Evolutionary conservation across 2,329 filamentous ascomycete genomes (phyloP).

Genomic region (Coniochaeta pulveracea): DNA sequence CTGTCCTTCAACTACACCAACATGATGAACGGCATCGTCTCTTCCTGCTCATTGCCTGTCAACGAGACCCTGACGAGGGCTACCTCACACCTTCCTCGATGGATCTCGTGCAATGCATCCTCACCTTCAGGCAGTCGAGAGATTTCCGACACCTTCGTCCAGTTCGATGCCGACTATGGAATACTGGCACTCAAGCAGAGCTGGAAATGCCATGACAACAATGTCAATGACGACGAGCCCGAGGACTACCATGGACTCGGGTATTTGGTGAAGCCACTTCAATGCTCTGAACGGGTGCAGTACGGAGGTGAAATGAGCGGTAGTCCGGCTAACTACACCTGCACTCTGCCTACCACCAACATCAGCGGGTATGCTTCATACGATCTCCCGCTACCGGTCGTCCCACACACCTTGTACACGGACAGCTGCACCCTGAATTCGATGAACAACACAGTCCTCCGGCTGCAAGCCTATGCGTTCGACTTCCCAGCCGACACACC

Average conservation of each 20-base stretch:
- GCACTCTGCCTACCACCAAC: slow-evolving; percentile 6
- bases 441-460: slow-evolving; percentile 8
- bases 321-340: slow-evolving; percentile 5
- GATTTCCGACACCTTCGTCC: slow-evolving; percentile 5
- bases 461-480: slow-evolving; percentile 8
- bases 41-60: slow-evolving; percentile 4
- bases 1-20: slow-evolving; percentile 9
- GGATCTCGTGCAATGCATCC: slow-evolving; percentile 5
- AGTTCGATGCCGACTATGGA: slow-evolving; percentile 8
- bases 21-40: slow-evolving; percentile 5
- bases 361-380: slow-evolving; percentile 9
- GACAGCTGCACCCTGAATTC: slow-evolving; percentile 12
- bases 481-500: not conserved
- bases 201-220: slow-evolving; percentile 10
- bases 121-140: not conserved
- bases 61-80: slow-evolving; percentile 3
- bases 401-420: slow-evolving; percentile 11
- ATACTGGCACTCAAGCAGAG: slow-evolving; percentile 9
- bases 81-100: not conserved
- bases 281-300: slow-evolving; percentile 3
- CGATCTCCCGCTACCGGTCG: slow-evolving; percentile 3
- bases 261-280: slow-evolving; percentile 6
- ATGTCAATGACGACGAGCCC: slow-evolving; percentile 7
- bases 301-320: not conserved
- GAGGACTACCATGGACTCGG: slow-evolving; percentile 8